These are phyloP conservation scores for Fusarium devonianum DNA, from an alignment of 2,329 filamentous ascomycete species.

Conservation along the genomic window DNA sequence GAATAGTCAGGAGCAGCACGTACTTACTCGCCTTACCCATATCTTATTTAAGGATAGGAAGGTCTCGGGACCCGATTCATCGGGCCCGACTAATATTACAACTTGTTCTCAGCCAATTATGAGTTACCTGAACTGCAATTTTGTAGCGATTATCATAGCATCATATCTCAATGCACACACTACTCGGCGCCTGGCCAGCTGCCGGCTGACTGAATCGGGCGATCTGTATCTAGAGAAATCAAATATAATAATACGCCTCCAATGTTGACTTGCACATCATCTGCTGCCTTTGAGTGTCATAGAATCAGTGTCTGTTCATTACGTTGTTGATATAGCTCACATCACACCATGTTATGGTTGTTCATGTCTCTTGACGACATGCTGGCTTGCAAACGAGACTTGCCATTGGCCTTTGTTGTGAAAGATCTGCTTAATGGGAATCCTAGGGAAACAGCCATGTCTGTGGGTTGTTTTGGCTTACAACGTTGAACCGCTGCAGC, in stretches of 20 bases:
- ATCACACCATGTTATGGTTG: too few species aligned
- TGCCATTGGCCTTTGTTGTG: too few species aligned
- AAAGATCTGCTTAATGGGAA: too few species aligned
- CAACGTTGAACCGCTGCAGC: too few species aligned
- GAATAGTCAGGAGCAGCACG: constrained; percentile 26
- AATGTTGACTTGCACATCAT: constrained; percentile 6
- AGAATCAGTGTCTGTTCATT: background rate
- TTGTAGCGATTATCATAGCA: constrained; percentile 15
- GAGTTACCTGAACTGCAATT: constrained; percentile 6
- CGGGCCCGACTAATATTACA: constrained; percentile 5
- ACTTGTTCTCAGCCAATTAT: constrained; percentile 8
- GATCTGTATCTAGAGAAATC: constrained; percentile 31
- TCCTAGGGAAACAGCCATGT: too few species aligned
- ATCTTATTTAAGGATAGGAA: background rate
- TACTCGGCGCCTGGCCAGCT: constrained; percentile 1
- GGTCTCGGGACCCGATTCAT: constrained; percentile 4
- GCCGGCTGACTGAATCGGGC: background rate
- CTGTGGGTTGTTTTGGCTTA: too few species aligned
- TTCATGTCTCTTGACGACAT: too few species aligned
- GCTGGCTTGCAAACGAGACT: too few species aligned
- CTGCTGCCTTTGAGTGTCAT: background rate
- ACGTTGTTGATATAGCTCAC: too few species aligned
- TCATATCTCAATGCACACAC: constrained; percentile 5
- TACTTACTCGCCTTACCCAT: too few species aligned
- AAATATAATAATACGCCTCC: constrained; percentile 33